Percentiles rank a stretch among this genome's conserved stretches.
phyloP scores from a whole-genome alignment of 140 eudicot species.

The Stevia rebaudiana region DNA sequence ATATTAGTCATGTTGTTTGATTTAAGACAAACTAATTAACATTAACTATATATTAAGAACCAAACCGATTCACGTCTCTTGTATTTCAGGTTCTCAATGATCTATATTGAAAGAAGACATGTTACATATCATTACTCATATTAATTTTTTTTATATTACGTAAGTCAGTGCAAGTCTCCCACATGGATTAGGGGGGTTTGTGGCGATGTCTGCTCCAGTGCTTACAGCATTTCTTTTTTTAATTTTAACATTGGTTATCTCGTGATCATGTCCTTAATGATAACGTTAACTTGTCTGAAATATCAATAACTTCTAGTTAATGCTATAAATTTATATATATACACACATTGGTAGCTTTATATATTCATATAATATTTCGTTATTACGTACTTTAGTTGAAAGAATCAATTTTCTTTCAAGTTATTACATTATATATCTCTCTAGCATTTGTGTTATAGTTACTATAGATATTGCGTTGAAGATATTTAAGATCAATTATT shows the following conservation, averaged over 20 bases:
- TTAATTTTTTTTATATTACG: not conserved
- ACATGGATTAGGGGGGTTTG: slow-evolving; percentile 27
- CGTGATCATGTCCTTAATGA: slow-evolving; percentile 21
- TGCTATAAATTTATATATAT: not conserved
- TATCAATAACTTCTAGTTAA: too few species aligned
- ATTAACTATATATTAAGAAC: not conserved
- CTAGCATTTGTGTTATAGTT: not conserved
- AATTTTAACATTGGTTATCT: slow-evolving; percentile 1
- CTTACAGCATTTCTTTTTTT: slow-evolving; percentile 16
- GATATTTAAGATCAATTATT: not conserved
- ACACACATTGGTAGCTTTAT: too few species aligned
- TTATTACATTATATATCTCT: not conserved
- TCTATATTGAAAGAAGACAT: slow-evolving; percentile 3
- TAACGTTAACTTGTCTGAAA: slow-evolving; percentile 6
- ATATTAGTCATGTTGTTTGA: too few species aligned
- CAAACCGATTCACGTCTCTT: slow-evolving; percentile 13
- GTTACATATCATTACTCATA: not conserved
- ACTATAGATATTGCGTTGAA: not conserved
- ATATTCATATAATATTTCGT: too few species aligned
- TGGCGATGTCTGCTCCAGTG: slow-evolving; percentile 35
- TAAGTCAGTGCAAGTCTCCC: slow-evolving; percentile 25
- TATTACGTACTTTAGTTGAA: not conserved
- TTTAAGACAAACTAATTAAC: too few species aligned
- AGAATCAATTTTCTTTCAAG: not conserved
- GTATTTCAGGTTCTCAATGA: not conserved